Conservation (phyloP, 176 grass and related monocot species). For the Alopecurus myosuroides region DNA sequence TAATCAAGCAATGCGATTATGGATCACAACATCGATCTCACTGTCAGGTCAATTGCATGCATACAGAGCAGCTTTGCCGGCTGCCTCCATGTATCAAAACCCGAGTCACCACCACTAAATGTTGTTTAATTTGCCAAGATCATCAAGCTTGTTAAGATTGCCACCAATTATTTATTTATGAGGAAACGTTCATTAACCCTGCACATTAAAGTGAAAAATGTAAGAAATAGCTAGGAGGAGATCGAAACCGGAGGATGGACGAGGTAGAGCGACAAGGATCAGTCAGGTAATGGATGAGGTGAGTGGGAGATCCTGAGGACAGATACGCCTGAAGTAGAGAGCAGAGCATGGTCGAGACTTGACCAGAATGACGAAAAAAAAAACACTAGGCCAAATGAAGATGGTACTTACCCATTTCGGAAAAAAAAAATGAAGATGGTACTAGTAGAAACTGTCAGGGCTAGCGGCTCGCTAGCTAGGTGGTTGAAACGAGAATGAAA, state of each 20-base stretch:
- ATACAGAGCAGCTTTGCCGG: neutral
- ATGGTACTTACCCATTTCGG: no score
- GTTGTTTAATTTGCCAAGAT: neutral
- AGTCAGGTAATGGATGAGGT: neutral
- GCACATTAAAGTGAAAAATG: neutral
- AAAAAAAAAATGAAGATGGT: neutral
- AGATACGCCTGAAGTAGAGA: neutral
- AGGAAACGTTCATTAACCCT: neutral
- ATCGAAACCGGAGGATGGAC: neutral
- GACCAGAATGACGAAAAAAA: neutral
- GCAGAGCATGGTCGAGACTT: neutral
- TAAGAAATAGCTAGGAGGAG: neutral
- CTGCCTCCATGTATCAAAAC: neutral
- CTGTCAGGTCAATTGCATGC: no score
- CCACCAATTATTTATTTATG: neutral
- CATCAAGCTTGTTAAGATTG: neutral
- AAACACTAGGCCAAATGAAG: neutral
- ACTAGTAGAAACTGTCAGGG: neutral
- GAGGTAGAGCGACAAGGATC: neutral
- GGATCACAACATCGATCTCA: neutral
- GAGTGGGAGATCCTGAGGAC: constrained; percentile 5
- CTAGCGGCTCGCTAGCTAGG: no score
- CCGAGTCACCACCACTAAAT: neutral
- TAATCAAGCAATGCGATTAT: neutral
- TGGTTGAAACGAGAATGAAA: no score